A percentile compares a stretch with the other conserved stretches of the same genome.
phyloP scores from a whole-genome alignment of 257 asterid genomes.

The Plectranthus barbatus region DNA sequence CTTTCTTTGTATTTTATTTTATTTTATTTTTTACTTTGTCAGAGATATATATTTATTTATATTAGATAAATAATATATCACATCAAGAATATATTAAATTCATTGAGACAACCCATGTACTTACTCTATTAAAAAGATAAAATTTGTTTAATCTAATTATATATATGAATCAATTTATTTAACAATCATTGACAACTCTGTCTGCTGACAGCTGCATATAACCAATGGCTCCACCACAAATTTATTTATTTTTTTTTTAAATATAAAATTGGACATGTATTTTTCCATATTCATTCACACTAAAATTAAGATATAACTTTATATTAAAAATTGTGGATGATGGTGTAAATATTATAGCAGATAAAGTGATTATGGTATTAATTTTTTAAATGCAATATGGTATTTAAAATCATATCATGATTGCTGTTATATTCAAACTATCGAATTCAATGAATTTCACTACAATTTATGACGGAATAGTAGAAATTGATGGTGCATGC shows the following conservation, averaged over 20 bases:
- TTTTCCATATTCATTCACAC: not conserved
- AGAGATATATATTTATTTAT: not conserved
- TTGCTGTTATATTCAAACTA: not conserved
- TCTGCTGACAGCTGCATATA: not conserved
- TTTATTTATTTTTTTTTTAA: too few species aligned
- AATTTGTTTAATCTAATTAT: not conserved
- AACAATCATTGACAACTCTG: not conserved
- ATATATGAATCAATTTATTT: not conserved
- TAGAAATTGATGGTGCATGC: not conserved
- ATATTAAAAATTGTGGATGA: not conserved
- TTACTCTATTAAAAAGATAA: not conserved
- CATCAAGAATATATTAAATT: not conserved
- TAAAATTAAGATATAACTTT: too few species aligned
- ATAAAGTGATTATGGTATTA: too few species aligned
- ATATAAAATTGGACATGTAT: not conserved
- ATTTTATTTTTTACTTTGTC: not conserved
- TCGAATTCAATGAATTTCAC: not conserved
- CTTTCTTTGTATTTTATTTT: not conserved
- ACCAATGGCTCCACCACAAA: not conserved
- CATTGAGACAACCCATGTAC: slow-evolving; percentile 10
- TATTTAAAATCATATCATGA: not conserved
- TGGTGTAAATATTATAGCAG: not conserved
- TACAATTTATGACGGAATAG: too few species aligned
- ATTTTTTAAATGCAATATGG: too few species aligned
- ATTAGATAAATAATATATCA: not conserved